Base-by-base conservation (phyloP, 2,329 filamentous ascomycete species). In the Venturia nashicola region DNA sequence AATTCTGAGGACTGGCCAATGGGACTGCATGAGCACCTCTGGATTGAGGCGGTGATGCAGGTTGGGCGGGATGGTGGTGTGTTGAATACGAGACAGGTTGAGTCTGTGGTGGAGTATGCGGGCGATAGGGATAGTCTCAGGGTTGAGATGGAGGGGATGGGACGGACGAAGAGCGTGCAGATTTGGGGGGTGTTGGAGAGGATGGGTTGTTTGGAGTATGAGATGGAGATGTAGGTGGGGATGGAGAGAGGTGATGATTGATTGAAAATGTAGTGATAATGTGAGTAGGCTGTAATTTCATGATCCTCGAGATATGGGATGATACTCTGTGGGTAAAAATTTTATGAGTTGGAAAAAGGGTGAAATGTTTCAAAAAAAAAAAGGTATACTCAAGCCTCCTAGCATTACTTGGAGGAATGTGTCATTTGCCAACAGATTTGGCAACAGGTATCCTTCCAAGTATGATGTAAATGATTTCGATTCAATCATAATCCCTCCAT, bases 121-220 rank as follows among this genome's bases (percentile, higher is more conserved):
- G 68, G 70, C 66, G 68, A 72, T 61, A 70, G 70, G 32, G 65
- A 65, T 39, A 75, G 70, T 7, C 66, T 76, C 63, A 66, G 44
- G 46, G 69, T 64, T 43, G 74, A 73, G 67, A 67, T 67, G 63
- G 72, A 72, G 55, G 72, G 70, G 68, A 68, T 68, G 61, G 74
- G 70, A 63, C 73, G 73, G 69, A 70, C 72, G 51, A 67, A 71
- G 40, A 72, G 70, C 59, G 68, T 69, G 39, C 75, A 76, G 70
- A 70, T 74, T 16, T 74, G 72, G 72, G 71, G 70, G 67, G 65
- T 77, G 61, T 71, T 78, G 42, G 73, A 77, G 59, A 66, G 67
- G 18, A 73, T 76, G 59, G 70, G 68, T 8, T 77, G 76, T 66
- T 67, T 77, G 57, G 67, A 68, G 16, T 77, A 78, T 67, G 69